Percentiles rank a stretch among this genome's conserved stretches.
Conservation (phyloP, 2,329 filamentous ascomycete genomes). For the Penicillium paneum region DNA sequence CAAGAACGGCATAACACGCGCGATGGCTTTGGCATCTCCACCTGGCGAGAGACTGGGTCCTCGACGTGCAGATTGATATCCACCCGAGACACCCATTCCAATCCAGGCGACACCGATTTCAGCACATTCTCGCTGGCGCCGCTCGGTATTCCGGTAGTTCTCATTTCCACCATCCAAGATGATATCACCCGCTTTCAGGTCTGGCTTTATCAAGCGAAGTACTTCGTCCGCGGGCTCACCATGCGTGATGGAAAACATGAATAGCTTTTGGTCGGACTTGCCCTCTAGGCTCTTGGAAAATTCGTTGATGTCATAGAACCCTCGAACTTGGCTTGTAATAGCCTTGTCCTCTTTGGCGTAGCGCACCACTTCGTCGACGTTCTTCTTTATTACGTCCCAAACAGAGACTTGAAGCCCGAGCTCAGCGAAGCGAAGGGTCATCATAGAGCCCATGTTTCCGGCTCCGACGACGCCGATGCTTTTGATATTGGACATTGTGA, state of each 20-base stretch:
- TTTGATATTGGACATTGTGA: conserved; percentile 30
- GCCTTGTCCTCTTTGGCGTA: conserved; percentile 23
- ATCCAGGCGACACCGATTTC: conserved; percentile 62
- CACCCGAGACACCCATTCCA: conserved; percentile 66
- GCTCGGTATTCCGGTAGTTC: conserved; percentile 62
- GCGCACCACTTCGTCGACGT: conserved; percentile 33
- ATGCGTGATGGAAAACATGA: conserved; percentile 43
- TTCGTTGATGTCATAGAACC: conserved; percentile 35
- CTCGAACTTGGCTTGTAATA: conserved; percentile 33
- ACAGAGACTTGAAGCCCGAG: conserved; percentile 39
- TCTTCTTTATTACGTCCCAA: conserved; percentile 36
- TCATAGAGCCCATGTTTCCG: conserved; percentile 45
- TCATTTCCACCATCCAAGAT: conserved; percentile 69
- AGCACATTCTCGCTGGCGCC: conserved; percentile 57
- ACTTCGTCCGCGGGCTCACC: conserved; percentile 39
- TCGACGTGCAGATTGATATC: conserved; percentile 64
- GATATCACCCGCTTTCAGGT: conserved; percentile 60
- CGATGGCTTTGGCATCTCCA: conserved; percentile 56
- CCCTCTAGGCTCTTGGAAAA: conserved; percentile 37
- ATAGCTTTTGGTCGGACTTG: conserved; percentile 32
- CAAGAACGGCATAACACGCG: conserved; percentile 60
- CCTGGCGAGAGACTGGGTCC: conserved; percentile 68
- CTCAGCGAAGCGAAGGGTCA: conserved; percentile 42
- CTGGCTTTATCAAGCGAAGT: conserved; percentile 43
- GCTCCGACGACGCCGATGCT: conserved; percentile 41